These are phyloP conservation scores for Sphenostylis stenocarpa DNA, from an alignment of 306 rosid genomes.

Conservation along the genomic window DNA sequence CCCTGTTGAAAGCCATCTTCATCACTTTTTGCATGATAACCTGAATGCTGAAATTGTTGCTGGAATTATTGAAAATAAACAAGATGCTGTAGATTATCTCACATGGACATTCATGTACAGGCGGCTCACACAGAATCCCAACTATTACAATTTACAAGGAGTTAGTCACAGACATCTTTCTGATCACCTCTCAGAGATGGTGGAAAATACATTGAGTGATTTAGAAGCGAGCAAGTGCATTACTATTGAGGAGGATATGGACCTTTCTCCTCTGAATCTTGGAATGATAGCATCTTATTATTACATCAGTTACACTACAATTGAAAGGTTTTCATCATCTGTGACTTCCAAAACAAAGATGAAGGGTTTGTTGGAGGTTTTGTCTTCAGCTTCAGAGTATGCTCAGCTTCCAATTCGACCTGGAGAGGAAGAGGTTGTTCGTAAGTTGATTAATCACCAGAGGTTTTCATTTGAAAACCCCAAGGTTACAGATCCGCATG, in stretches of 20 bases:
- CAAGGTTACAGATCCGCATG: constrained; percentile 78
- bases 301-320: constrained; percentile 81
- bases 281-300: constrained; percentile 92
- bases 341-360: constrained; percentile 79
- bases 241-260: constrained; percentile 76
- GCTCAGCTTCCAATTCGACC: constrained; percentile 84
- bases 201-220: constrained; percentile 78
- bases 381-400: constrained; percentile 90
- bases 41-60: constrained; percentile 87
- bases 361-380: constrained; percentile 88
- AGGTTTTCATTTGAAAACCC: constrained; percentile 84
- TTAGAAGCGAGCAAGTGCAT: constrained; percentile 87
- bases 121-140: constrained; percentile 93
- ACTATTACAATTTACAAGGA: constrained; percentile 94
- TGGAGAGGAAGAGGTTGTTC: constrained; percentile 86
- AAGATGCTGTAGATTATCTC: constrained; percentile 91
- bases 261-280: constrained; percentile 81
- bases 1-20: constrained; percentile 95
- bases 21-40: constrained; percentile 83
- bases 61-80: constrained; percentile 81
- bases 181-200: constrained; percentile 90
- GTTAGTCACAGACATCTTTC: constrained; percentile 93
- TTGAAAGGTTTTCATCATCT: constrained; percentile 85
- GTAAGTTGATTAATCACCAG: constrained; percentile 86
- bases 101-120: constrained; percentile 97